Conservation (phyloP, 768 basidiomycete genomes). For the Mrakia gelida region DNA sequence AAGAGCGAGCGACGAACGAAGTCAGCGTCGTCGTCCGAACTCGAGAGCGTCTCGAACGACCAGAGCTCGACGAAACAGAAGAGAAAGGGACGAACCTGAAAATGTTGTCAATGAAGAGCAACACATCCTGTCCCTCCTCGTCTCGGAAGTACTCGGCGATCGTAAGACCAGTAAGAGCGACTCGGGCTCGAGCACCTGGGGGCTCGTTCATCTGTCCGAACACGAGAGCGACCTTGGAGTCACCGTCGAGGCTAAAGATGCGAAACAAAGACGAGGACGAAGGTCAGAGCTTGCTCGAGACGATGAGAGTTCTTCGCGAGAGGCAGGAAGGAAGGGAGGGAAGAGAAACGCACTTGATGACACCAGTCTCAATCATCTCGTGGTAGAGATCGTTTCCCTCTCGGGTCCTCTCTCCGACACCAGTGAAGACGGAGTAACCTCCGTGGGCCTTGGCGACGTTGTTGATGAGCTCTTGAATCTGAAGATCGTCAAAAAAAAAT, state of each 20-base stretch:
- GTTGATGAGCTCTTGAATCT: slow-evolving; percentile 80
- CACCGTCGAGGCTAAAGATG: slow-evolving; percentile 56
- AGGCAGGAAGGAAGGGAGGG: not conserved
- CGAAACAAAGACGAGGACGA: not conserved
- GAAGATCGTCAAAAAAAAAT: not conserved
- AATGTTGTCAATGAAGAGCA: slow-evolving; percentile 99
- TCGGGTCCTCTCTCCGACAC: slow-evolving; percentile 99
- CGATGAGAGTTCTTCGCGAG: too few relatives aligned
- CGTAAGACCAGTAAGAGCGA: slow-evolving; percentile 96
- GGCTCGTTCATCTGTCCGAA: slow-evolving; percentile 99
- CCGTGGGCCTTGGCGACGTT: slow-evolving; percentile 99
- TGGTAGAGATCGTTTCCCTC: slow-evolving; percentile 82
- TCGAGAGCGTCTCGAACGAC: not conserved
- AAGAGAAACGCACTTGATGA: slow-evolving; percentile 64
- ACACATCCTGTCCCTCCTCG: slow-evolving; percentile 99
- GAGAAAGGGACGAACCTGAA: slow-evolving; percentile 59
- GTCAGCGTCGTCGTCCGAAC: slow-evolving; percentile 6
- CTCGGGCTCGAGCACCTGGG: slow-evolving; percentile 99
- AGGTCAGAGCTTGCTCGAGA: not conserved
- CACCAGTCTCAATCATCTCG: slow-evolving; percentile 98
- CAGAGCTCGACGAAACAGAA: not conserved
- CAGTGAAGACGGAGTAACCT: slow-evolving; percentile 99
- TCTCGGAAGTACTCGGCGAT: slow-evolving; percentile 99
- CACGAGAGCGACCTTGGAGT: slow-evolving; percentile 99
- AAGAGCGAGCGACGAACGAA: too few relatives aligned